Evolutionary conservation across 768 basidiomycete genomes (phyloP), one percentile per base, ranked within the genome.

Genomic region (Chalciporus chontae): DNA sequence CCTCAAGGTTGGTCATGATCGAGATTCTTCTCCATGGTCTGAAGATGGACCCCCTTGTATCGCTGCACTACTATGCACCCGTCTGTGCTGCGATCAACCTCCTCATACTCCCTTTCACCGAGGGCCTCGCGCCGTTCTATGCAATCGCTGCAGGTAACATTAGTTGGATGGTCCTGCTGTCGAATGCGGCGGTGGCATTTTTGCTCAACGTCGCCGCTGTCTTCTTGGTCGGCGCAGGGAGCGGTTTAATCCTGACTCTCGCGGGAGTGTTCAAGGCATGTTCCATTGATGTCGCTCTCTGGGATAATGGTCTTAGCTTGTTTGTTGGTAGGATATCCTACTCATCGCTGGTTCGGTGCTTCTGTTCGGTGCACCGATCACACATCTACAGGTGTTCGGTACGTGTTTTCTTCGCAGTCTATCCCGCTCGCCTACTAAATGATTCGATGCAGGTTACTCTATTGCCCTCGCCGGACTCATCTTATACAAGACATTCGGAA

Each of bases 1-100:
- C 92, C 1, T 87, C 89, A 17, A 87, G 95, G 36, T 80, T 98
- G 11, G 93, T 98, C 19, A 93, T 96, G 83, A 97, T 98, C 53
- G 90, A 98, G 67, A 82, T 94, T 45, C 82, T 98, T 36, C 76
- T 98, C 0, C 92, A 96, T 63, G 94, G 94, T 32, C 73, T 96
- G 62, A 96, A 96, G 73, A 97, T 98, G 94, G 93, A 96, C 63
- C 95, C 95, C 0, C 80, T 97, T 6, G 90, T 93, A 18, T 96
- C 94, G 6, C 70, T 98, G 45, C 90, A 98, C 73, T 97, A 95
- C 73, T 96, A 94, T 64, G 94, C 94, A 9, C 94, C 94, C 13
- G 90, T 97, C 45, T 98, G 95, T 67, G 93, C 95, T 0, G 67
- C 75, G 52, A 89, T 98, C 73, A 97, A 96, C 68, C 78, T 92